These are phyloP conservation scores for Plasmodium gallinaceum DNA, from an alignment of 169 alveolate species.

Conservation along the genomic window DNA sequence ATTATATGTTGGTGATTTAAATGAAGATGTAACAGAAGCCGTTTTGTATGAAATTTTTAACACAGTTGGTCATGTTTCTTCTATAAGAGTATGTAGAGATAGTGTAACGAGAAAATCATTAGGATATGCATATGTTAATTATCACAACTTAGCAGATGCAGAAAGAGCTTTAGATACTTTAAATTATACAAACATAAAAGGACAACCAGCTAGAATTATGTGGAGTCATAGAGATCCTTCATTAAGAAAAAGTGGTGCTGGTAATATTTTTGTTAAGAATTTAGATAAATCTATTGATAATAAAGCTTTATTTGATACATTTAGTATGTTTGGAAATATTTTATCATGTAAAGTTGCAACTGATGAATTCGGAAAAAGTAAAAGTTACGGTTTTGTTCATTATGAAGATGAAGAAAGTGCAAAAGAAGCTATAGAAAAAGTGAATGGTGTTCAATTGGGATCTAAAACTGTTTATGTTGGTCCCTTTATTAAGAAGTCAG, in stretches of 20 bases:
- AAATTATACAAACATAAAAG: slow-evolving; percentile 93
- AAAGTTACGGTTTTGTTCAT: slow-evolving; percentile 98
- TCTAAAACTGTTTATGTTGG: slow-evolving; percentile 93
- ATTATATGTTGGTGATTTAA: slow-evolving; percentile 94
- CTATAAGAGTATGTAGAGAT: slow-evolving; percentile 95
- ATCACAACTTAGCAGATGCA: slow-evolving; percentile 92
- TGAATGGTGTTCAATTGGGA: slow-evolving; percentile 93
- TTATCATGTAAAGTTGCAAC: slow-evolving; percentile 95
- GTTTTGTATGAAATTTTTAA: slow-evolving; percentile 94
- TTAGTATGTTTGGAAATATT: slow-evolving; percentile 95
- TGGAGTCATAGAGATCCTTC: slow-evolving; percentile 95
- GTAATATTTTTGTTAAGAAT: slow-evolving; percentile 95
- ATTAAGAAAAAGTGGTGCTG: slow-evolving; percentile 93
- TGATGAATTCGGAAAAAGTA: slow-evolving; percentile 90
- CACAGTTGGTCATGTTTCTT: slow-evolving; percentile 94
- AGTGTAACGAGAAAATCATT: slow-evolving; percentile 91
- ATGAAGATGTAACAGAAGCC: slow-evolving; percentile 95
- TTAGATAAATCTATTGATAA: slow-evolving; percentile 94
- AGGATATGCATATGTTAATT: slow-evolving; percentile 95
- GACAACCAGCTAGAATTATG: slow-evolving; percentile 95
- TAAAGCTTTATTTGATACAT: slow-evolving; percentile 95
- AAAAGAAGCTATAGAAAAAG: slow-evolving; percentile 92
- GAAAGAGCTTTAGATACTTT: slow-evolving; percentile 94
- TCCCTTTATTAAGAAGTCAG: slow-evolving; percentile 90
- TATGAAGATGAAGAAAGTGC: slow-evolving; percentile 95